These are phyloP conservation scores for Geum urbanum DNA, from an alignment of 306 rosid genomes.

Conservation along the genomic window DNA sequence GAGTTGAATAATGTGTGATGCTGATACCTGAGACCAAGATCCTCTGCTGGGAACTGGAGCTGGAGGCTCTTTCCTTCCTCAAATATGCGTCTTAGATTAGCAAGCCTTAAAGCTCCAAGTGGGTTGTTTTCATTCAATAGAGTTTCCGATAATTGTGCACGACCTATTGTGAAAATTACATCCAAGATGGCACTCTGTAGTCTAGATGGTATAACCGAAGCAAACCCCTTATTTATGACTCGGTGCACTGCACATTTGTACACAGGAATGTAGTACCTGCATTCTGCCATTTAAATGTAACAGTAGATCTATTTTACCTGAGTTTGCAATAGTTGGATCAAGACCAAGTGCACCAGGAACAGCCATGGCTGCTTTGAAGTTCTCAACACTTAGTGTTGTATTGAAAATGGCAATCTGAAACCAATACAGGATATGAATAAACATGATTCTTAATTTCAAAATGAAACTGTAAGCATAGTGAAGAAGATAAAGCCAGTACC, in stretches of 20 bases:
- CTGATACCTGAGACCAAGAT: constrained; percentile 89
- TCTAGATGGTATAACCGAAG: constrained; percentile 67
- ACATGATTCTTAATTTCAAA: constrained; percentile 23
- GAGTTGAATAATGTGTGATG: constrained; percentile 27
- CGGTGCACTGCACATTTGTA: constrained; percentile 61
- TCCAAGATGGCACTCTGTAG: constrained; percentile 73
- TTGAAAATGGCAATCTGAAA: constrained; percentile 75
- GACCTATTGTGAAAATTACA: constrained; percentile 77
- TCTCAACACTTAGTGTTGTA: constrained; percentile 70
- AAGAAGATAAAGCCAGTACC: constrained; percentile 46
- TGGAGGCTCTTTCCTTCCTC: constrained; percentile 96
- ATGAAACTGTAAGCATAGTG: constrained; percentile 8
- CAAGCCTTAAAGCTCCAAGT: constrained; percentile 71
- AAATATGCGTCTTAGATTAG: constrained; percentile 68
- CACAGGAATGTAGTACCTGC: constrained; percentile 5
- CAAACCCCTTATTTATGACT: constrained; percentile 50
- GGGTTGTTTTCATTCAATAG: constrained; percentile 74
- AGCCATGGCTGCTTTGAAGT: constrained; percentile 90
- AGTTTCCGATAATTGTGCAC: constrained; percentile 68
- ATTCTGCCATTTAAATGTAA: background rate
- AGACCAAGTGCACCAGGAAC: constrained; percentile 95
- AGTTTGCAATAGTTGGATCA: constrained; percentile 79
- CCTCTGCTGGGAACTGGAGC: constrained; percentile 97
- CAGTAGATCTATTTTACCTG: constrained; percentile 42
- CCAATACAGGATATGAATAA: constrained; percentile 6